Evolutionary conservation across 2,329 filamentous ascomycete genomes (phyloP).

Genomic region (Cercospora berteroae): DNA sequence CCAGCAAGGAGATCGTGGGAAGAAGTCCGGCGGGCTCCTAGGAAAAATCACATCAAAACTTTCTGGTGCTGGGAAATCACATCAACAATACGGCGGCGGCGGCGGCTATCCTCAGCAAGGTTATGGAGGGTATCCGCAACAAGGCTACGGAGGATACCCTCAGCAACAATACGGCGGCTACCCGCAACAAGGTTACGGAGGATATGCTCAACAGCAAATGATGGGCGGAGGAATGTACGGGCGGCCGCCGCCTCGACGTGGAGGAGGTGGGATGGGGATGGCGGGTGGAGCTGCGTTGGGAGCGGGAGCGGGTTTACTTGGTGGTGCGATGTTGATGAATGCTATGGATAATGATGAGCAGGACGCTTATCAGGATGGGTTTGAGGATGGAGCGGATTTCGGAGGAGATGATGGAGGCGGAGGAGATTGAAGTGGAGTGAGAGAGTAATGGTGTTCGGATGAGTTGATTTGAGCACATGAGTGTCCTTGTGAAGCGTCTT

Average conservation of each 20-base stretch:
- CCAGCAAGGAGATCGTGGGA: constrained; percentile 38
- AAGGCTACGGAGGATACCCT: constrained; percentile 32
- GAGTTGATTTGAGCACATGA: background rate
- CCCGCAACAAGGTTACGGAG: constrained; percentile 36
- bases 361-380: constrained; percentile 45
- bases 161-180: constrained; percentile 40
- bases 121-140: constrained; percentile 30
- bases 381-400: constrained; percentile 36
- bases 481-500: background rate
- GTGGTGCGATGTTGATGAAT: constrained; percentile 69
- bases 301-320: constrained; percentile 75
- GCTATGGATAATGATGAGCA: constrained; percentile 55
- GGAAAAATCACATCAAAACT: constrained; percentile 55
- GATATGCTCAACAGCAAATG: constrained; percentile 40
- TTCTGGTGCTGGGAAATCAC: constrained; percentile 29
- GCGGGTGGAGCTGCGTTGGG: constrained; percentile 74
- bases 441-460: background rate
- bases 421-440: constrained; percentile 28
- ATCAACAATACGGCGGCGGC: constrained; percentile 31
- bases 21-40: constrained; percentile 45
- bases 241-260: constrained; percentile 45
- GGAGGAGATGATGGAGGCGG: constrained; percentile 38
- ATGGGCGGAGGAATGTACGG: constrained; percentile 29
- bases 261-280: constrained; percentile 60
- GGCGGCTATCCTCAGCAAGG: constrained; percentile 40